Conservation (phyloP, 2,329 filamentous ascomycete genomes). For the Penicillium aurantiogriseum region DNA sequence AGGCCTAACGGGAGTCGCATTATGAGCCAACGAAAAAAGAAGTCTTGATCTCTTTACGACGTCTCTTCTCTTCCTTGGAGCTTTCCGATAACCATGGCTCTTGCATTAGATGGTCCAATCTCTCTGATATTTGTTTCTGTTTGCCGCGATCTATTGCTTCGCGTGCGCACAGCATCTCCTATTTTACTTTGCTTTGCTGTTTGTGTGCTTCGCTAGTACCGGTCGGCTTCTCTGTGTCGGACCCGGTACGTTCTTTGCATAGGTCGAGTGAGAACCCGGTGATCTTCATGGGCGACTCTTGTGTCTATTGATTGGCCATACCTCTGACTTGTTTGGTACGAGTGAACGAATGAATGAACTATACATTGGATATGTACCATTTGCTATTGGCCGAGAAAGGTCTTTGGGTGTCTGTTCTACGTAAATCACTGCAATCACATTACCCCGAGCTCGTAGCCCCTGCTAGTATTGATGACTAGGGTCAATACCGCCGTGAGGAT, state of each 20-base stretch:
- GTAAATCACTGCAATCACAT: not conserved
- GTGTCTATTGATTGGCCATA: slow-evolving; percentile 11
- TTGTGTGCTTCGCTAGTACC: not conserved
- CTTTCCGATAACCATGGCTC: slow-evolving; percentile 1
- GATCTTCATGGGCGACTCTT: not conserved
- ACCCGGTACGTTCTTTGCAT: not conserved
- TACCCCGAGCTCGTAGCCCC: too few species aligned
- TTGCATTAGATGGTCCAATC: slow-evolving; percentile 24
- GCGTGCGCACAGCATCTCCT: not conserved
- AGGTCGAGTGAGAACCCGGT: not conserved
- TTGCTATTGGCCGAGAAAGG: not conserved
- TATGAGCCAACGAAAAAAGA: slow-evolving; percentile 29
- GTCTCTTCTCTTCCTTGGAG: slow-evolving; percentile 2
- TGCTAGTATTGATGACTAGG: not conserved
- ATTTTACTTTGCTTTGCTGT: not conserved
- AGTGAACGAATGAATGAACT: slow-evolving; percentile 40
- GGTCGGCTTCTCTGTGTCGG: not conserved
- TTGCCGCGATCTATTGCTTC: not conserved
- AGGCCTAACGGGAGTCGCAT: slow-evolving; percentile 46
- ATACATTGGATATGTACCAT: slow-evolving; percentile 17
- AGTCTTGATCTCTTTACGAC: slow-evolving; percentile 6
- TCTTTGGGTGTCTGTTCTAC: not conserved
- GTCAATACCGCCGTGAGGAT: not conserved
- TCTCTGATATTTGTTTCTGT: slow-evolving; percentile 2
- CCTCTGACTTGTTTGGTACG: slow-evolving; percentile 27